Conservation (phyloP, 169 alveolate genomes). For the Plasmodium vivax region DNA sequence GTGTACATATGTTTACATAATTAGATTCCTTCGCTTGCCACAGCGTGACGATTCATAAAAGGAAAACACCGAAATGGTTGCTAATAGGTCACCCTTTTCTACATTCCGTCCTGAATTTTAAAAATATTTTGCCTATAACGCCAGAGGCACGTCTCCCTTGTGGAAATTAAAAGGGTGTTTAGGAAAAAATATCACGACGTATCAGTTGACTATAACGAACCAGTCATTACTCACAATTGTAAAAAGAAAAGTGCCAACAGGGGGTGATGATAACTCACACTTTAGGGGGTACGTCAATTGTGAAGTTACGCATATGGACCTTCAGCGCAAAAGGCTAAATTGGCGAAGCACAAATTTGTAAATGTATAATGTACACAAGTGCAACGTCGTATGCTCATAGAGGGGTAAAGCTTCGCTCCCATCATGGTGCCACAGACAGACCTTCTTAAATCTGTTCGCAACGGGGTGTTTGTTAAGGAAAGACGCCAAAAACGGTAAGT, state of each 20-base stretch:
- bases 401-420: not conserved
- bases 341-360: not conserved
- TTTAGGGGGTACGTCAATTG: not conserved
- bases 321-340: not conserved
- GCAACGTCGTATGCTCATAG: not conserved
- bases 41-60: not conserved
- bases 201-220: not conserved
- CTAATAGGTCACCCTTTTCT: not conserved
- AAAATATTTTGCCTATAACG: not conserved
- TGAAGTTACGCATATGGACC: not conserved
- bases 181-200: not conserved
- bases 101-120: not conserved
- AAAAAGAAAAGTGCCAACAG: not conserved
- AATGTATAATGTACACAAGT: not conserved
- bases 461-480: not conserved
- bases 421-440: not conserved
- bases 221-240: not conserved
- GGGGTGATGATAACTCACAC: not conserved
- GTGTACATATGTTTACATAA: not conserved
- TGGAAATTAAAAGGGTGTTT: not conserved
- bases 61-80: not conserved
- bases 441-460: not conserved
- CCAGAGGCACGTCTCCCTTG: not conserved
- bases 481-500: not conserved
- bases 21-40: not conserved